Conservation (phyloP, 192 early-diverging fungal genomes). For the Phlyctochytrium arcticum region DNA sequence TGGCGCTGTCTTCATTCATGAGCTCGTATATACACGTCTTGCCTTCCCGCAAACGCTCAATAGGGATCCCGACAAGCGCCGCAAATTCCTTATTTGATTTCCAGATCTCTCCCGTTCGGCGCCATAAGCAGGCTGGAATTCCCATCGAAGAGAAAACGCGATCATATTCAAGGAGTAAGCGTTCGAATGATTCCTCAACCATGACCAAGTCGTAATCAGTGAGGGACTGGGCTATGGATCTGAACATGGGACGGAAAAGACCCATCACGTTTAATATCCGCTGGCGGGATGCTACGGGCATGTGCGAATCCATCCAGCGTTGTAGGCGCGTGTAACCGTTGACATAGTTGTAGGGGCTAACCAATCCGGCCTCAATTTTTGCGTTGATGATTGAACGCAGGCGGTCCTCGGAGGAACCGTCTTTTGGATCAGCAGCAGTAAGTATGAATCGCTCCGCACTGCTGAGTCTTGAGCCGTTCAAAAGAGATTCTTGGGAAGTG, state of each 20-base stretch:
- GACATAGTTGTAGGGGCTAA: constrained; percentile 97
- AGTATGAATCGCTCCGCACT: constrained; percentile 85
- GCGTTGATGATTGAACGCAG: constrained; percentile 89
- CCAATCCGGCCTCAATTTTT: constrained; percentile 91
- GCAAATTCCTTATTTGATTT: constrained; percentile 96
- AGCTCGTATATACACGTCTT: constrained; percentile 49
- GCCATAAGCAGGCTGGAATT: constrained; percentile 92
- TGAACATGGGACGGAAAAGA: constrained; percentile 84
- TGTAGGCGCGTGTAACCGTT: constrained; percentile 86
- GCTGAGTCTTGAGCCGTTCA: constrained; percentile 28
- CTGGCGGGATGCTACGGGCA: constrained; percentile 64
- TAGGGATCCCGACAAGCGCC: constrained; percentile 73
- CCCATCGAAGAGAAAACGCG: constrained; percentile 92
- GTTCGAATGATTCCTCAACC: constrained; percentile 95
- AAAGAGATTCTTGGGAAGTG: constrained; percentile 11
- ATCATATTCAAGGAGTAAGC: constrained; percentile 92
- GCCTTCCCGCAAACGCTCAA: constrained; percentile 78
- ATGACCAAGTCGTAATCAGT: constrained; percentile 92
- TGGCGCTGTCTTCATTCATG: constrained; percentile 89
- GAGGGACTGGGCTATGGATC: constrained; percentile 78
- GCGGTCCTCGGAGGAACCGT: constrained; percentile 74
- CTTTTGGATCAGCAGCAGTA: constrained; percentile 85
- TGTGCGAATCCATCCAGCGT: constrained; percentile 84
- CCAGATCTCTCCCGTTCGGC: constrained; percentile 94
- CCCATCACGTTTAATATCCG: constrained; percentile 87